Conservation (phyloP, 352 stramenopile genomes). For the Phytophthora meadii region DNA sequence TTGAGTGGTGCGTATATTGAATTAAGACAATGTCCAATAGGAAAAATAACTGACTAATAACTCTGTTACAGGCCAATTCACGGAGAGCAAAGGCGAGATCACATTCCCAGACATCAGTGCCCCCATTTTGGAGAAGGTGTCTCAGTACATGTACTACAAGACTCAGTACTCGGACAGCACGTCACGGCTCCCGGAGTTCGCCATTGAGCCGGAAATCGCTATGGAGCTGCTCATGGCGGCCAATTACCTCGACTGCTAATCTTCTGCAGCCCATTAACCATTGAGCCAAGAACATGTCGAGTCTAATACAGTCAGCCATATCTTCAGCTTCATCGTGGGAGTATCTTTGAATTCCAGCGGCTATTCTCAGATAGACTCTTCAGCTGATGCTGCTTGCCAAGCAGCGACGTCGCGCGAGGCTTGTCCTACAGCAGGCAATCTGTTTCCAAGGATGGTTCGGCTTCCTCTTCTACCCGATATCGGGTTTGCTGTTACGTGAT, state of each 20-base stretch:
- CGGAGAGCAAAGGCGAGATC: conserved; percentile 95
- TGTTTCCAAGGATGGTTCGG: conserved; percentile 64
- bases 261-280: no score
- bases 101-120: conserved; percentile 97
- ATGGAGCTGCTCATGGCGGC: conserved; percentile 97
- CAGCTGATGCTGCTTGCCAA: conserved; percentile 43
- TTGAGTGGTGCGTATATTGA: conserved; percentile 84
- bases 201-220: conserved; percentile 98
- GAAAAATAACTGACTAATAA: conserved; percentile 5
- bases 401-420: conserved; percentile 45
- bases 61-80: conserved; percentile 81
- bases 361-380: conserved; percentile 35
- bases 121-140: conserved; percentile 97
- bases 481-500: conserved; percentile 61
- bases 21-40: neutral
- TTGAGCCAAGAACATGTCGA: neutral
- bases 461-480: conserved; percentile 67
- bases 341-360: conserved; percentile 2
- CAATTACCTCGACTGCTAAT: conserved; percentile 95
- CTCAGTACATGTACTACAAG: conserved; percentile 99
- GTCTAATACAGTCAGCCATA: conserved; percentile 37
- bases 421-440: conserved; percentile 68
- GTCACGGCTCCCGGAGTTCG: conserved; percentile 96
- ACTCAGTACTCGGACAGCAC: conserved; percentile 95
- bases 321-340: conserved; percentile 10